These are phyloP conservation scores for Alternaria dauci DNA, from an alignment of 2,329 filamentous ascomycete species.

Conservation along the genomic window DNA sequence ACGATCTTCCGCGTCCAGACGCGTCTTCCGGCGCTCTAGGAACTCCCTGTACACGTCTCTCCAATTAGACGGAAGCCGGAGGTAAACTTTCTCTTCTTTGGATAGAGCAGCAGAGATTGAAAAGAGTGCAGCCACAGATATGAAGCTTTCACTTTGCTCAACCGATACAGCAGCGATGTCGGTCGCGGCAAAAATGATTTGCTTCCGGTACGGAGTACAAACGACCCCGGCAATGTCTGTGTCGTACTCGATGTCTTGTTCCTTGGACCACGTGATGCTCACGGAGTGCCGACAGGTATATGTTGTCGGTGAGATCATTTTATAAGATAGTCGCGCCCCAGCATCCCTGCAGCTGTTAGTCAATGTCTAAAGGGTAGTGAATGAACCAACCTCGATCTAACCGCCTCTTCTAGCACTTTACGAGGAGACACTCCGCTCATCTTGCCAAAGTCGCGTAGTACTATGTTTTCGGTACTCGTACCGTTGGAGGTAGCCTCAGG, in stretches of 20 bases:
- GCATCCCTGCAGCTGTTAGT: constrained; percentile 66
- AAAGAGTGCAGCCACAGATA: constrained; percentile 84
- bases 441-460: constrained; percentile 84
- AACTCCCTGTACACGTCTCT: constrained; percentile 87
- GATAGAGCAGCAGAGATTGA: constrained; percentile 77
- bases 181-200: constrained; percentile 74
- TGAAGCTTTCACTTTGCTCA: constrained; percentile 85
- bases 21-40: constrained; percentile 72
- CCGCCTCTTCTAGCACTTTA: constrained; percentile 84
- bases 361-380: background rate
- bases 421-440: constrained; percentile 78
- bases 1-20: constrained; percentile 75
- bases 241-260: constrained; percentile 64
- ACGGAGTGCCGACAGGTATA: constrained; percentile 81
- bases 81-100: constrained; percentile 85
- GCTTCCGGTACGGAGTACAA: constrained; percentile 55
- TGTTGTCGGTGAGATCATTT: constrained; percentile 73
- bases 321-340: constrained; percentile 71
- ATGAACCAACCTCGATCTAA: constrained; percentile 71
- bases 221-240: constrained; percentile 54
- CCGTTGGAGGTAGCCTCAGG: constrained; percentile 22
- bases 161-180: constrained; percentile 75
- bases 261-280: constrained; percentile 79
- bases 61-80: constrained; percentile 81
- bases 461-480: constrained; percentile 61